A percentile compares a stretch with the other conserved stretches of the same genome.
phyloP scores from a whole-genome alignment of 441 rosid species.

The Macaranga tanarius region DNA sequence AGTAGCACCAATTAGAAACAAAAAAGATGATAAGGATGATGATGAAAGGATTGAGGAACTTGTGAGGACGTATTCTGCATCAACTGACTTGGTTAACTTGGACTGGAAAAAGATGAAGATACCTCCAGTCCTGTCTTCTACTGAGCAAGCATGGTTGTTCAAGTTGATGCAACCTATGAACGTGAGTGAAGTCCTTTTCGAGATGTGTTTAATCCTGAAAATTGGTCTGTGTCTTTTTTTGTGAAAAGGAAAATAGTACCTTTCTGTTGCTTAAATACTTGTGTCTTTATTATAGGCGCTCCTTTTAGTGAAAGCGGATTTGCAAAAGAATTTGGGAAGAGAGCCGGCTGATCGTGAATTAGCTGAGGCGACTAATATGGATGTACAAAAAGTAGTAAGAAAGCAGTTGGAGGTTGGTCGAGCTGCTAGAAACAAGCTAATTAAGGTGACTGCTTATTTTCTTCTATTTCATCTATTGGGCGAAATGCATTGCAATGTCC shows the following conservation, averaged over 20 bases:
- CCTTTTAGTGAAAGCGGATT: slow-evolving; percentile 50
- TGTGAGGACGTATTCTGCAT: slow-evolving; percentile 62
- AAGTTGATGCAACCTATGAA: slow-evolving; percentile 91
- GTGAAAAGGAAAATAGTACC: background rate
- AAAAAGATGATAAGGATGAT: slow-evolving; percentile 35
- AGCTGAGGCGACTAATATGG: slow-evolving; percentile 52
- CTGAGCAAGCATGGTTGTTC: slow-evolving; percentile 85
- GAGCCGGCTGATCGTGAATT: slow-evolving; percentile 65
- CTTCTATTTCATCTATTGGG: slow-evolving; percentile 10
- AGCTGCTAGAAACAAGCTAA: slow-evolving; percentile 87
- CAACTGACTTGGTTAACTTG: slow-evolving; percentile 63
- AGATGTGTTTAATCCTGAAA: background rate
- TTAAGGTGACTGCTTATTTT: slow-evolving; percentile 43
- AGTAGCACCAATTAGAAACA: slow-evolving; percentile 23
- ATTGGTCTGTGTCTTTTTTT: slow-evolving; percentile 3
- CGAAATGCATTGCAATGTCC: background rate
- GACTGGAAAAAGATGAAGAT: slow-evolving; percentile 95
- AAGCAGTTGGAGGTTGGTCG: slow-evolving; percentile 57
- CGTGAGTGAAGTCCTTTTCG: slow-evolving; percentile 33
- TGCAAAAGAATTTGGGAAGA: slow-evolving; percentile 47
- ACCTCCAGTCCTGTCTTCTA: slow-evolving; percentile 79
- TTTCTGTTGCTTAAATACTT: slow-evolving; percentile 21
- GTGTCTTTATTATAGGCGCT: slow-evolving; percentile 45
- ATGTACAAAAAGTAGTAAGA: slow-evolving; percentile 48
- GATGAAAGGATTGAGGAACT: slow-evolving; percentile 74